Evolutionary conservation across 768 basidiomycete genomes (phyloP).

Genomic region (Boletus sp.): DNA sequence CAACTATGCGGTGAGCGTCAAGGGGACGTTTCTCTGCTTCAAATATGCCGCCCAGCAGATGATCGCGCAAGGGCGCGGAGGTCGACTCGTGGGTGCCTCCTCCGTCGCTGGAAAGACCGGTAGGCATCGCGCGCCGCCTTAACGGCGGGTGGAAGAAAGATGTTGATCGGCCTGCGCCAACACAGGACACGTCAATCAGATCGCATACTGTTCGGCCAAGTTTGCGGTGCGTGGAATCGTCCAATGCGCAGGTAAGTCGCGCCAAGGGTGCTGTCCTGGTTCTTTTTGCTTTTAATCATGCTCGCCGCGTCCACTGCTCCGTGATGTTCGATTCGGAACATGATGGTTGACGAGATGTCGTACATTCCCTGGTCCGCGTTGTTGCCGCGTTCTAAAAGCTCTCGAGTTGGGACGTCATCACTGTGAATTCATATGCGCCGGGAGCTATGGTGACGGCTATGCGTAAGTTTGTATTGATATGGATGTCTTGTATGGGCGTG

Average conservation of each 20-base stretch:
- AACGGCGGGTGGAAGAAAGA: background rate
- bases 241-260: slow-evolving; percentile 16
- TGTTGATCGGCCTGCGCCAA: background rate
- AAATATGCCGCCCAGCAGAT: slow-evolving; percentile 20
- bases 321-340: background rate
- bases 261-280: background rate
- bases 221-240: slow-evolving; percentile 5
- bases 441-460: slow-evolving; percentile 26
- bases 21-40: slow-evolving; percentile 25
- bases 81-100: slow-evolving; percentile 3
- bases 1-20: slow-evolving; percentile 19
- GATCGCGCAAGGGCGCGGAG: slow-evolving; percentile 16
- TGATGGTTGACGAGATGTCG: slow-evolving; percentile 4
- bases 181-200: background rate
- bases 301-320: background rate
- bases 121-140: background rate
- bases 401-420: slow-evolving; percentile 28
- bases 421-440: slow-evolving; percentile 31
- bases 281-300: background rate
- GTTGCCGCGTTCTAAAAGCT: slow-evolving; percentile 10
- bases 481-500: background rate
- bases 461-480: slow-evolving; percentile 8
- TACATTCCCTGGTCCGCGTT: slow-evolving; percentile 5
- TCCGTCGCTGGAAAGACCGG: slow-evolving; percentile 2
- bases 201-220: slow-evolving; percentile 16